Evolutionary conservation across 2,329 filamentous ascomycete genomes (phyloP).

Genomic region (Cryphonectria naterciae): DNA sequence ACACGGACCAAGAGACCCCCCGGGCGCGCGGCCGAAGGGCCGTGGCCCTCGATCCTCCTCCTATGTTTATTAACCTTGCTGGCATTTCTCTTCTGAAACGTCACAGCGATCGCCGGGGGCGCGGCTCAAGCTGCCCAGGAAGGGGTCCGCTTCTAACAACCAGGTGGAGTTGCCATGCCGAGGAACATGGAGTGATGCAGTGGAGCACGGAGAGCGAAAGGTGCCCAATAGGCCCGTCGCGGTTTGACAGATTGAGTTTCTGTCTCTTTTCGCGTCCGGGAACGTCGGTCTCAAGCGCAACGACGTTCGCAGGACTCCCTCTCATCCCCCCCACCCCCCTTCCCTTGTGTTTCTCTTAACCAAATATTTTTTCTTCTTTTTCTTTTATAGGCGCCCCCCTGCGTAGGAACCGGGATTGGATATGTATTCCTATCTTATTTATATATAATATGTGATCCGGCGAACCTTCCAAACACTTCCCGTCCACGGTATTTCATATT

Average conservation of each 20-base stretch:
- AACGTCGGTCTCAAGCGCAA: neutral
- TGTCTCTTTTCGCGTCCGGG: neutral
- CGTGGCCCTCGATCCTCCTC: too few species aligned
- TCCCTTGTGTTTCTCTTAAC: neutral
- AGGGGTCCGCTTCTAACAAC: neutral
- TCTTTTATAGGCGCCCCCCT: too few species aligned
- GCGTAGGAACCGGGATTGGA: neutral
- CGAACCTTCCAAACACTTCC: neutral
- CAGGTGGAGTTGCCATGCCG: neutral
- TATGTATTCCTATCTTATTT: neutral
- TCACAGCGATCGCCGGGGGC: neutral
- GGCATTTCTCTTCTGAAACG: neutral
- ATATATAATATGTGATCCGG: neutral
- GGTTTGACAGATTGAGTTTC: neutral
- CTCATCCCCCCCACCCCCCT: too few species aligned
- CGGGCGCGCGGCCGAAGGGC: neutral
- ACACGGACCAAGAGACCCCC: neutral
- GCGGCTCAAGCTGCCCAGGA: neutral
- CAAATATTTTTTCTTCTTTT: neutral
- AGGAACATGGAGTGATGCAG: neutral
- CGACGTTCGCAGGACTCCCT: neutral
- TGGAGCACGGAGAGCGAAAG: constrained; percentile 5
- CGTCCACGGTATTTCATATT: neutral
- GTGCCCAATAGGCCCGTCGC: neutral
- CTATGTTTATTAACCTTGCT: neutral